Evolutionary conservation across 371 early-diverging fungal genomes (phyloP).

Genomic region (Nematocida sp.): DNA sequence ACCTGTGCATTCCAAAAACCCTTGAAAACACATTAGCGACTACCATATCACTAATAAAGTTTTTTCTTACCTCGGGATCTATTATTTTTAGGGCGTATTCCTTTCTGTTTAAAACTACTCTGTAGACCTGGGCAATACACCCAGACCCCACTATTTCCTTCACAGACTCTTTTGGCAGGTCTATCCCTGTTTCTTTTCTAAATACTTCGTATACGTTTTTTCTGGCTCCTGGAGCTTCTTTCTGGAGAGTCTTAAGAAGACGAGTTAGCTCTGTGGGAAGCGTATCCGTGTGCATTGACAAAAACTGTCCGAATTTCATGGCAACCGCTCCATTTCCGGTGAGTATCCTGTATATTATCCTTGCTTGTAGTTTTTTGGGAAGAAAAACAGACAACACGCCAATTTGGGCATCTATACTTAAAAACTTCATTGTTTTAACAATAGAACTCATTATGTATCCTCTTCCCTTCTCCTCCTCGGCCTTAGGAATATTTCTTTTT

Average conservation of each 20-base stretch:
- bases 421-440: background rate
- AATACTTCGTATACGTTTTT: slow-evolving; percentile 71
- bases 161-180: slow-evolving; percentile 68
- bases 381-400: background rate
- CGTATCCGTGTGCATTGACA: slow-evolving; percentile 80
- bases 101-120: slow-evolving; percentile 62
- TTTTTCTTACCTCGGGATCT: slow-evolving; percentile 73
- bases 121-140: slow-evolving; percentile 83
- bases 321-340: slow-evolving; percentile 74
- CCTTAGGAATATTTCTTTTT: too few species aligned
- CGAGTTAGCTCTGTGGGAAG: slow-evolving; percentile 74
- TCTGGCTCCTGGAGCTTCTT: slow-evolving; percentile 70
- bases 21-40: slow-evolving; percentile 44
- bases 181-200: slow-evolving; percentile 28
- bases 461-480: too few species aligned
- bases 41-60: slow-evolving; percentile 71
- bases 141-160: slow-evolving; percentile 78
- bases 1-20: slow-evolving; percentile 78
- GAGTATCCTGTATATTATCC: slow-evolving; percentile 3
- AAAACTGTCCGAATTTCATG: slow-evolving; percentile 91
- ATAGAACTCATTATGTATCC: too few species aligned
- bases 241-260: slow-evolving; percentile 75
- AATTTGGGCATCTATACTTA: background rate
- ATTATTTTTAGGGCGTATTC: slow-evolving; percentile 84
- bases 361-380: background rate